Percentiles rank a stretch among this genome's conserved stretches.
Conservation (phyloP, 2,329 filamentous ascomycete genomes). For the Aspergillaceae sp. region DNA sequence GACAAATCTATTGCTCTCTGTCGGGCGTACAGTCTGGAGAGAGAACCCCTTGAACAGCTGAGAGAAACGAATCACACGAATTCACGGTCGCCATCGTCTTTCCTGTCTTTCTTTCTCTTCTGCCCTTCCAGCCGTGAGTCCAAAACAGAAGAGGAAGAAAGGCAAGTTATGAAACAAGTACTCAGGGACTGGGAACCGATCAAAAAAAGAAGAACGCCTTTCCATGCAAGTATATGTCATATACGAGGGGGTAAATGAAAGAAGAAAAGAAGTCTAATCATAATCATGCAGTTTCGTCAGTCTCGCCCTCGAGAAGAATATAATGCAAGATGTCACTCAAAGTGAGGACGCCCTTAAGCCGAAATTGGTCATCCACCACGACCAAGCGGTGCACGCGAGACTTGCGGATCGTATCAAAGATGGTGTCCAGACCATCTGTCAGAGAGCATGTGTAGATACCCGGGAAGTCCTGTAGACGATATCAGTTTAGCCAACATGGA, state of each 20-base stretch:
- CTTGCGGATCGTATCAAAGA: slow-evolving; percentile 94
- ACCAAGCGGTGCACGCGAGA: slow-evolving; percentile 89
- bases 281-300: slow-evolving; percentile 40
- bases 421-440: slow-evolving; percentile 84
- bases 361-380: slow-evolving; percentile 81
- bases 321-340: slow-evolving; percentile 96
- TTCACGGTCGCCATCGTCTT: no score
- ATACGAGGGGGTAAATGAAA: slow-evolving; percentile 2
- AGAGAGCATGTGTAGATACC: slow-evolving; percentile 95
- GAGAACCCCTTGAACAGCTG: no score
- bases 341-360: slow-evolving; percentile 80
- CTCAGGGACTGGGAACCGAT: background rate
- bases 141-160: background rate
- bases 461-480: slow-evolving; percentile 60
- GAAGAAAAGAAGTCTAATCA: background rate
- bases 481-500: slow-evolving; percentile 3
- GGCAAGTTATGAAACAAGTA: background rate
- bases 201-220: slow-evolving; percentile 20
- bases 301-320: slow-evolving; percentile 72
- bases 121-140: no score
- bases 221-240: slow-evolving; percentile 24
- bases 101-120: no score
- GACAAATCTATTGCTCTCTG: no score
- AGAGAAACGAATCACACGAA: no score
- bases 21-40: no score